Evolutionary conservation across 2,329 filamentous ascomycete genomes (phyloP).

Genomic region (Chaetomium olivaceum): DNA sequence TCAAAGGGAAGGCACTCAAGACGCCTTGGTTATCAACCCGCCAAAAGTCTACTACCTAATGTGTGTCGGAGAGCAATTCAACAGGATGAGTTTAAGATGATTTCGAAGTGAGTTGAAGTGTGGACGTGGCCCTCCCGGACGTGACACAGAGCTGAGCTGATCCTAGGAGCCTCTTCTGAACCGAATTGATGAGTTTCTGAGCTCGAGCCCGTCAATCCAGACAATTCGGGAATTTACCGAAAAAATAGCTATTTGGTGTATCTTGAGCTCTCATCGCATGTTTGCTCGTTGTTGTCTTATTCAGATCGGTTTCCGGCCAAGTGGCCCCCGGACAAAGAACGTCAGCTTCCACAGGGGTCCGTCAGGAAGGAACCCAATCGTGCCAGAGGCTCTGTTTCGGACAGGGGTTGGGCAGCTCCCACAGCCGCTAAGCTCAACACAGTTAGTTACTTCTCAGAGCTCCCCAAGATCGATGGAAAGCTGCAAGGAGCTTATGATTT

Average conservation of each 20-base stretch:
- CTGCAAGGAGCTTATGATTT: not conserved
- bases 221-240: too few relatives aligned
- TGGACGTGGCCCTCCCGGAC: not conserved
- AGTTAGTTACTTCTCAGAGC: not conserved
- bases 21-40: not conserved
- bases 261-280: not conserved
- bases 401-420: not conserved
- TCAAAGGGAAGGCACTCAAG: not conserved
- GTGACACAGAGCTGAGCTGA: not conserved
- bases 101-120: not conserved
- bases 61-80: not conserved
- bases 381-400: not conserved
- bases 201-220: not conserved
- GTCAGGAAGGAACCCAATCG: not conserved
- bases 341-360: slow-evolving; percentile 1
- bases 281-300: slow-evolving; percentile 19
- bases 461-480: too few relatives aligned
- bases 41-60: not conserved
- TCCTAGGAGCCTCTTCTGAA: not conserved
- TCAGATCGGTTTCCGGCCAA: slow-evolving; percentile 28
- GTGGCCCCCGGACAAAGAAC: slow-evolving; percentile 20
- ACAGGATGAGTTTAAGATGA: not conserved
- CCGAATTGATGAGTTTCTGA: not conserved
- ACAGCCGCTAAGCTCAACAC: not conserved
- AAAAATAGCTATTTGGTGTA: not conserved